phyloP scores from a whole-genome alignment of 192 early-diverging fungal species.

The Backusella sp. region DNA sequence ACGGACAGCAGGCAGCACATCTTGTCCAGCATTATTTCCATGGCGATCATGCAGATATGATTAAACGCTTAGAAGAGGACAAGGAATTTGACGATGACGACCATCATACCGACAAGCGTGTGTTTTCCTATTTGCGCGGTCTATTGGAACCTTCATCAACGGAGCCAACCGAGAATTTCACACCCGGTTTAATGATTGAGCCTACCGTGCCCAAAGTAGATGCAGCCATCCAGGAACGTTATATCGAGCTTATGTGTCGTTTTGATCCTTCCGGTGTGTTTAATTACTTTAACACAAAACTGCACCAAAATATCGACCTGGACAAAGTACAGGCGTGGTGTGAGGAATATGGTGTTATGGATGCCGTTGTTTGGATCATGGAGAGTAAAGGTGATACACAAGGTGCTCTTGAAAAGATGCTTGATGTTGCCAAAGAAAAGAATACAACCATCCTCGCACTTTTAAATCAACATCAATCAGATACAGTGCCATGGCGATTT shows the following conservation, averaged over 20 bases:
- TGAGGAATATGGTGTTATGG: slow-evolving; percentile 50
- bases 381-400: slow-evolving; percentile 52
- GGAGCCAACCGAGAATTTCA: background rate
- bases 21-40: slow-evolving; percentile 50
- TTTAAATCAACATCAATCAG: slow-evolving; percentile 16
- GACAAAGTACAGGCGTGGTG: slow-evolving; percentile 46
- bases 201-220: slow-evolving; percentile 8
- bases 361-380: slow-evolving; percentile 62
- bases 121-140: slow-evolving; percentile 58
- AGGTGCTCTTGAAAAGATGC: slow-evolving; percentile 52
- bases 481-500: slow-evolving; percentile 40
- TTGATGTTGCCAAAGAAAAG: slow-evolving; percentile 53
- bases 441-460: slow-evolving; percentile 39
- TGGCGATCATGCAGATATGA: slow-evolving; percentile 50
- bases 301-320: slow-evolving; percentile 16
- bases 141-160: slow-evolving; percentile 43
- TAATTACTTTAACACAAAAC: slow-evolving; percentile 53
- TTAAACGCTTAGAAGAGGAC: slow-evolving; percentile 41
- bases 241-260: slow-evolving; percentile 54
- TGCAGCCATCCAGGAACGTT: slow-evolving; percentile 49
- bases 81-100: slow-evolving; percentile 36
- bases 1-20: slow-evolving; percentile 55
- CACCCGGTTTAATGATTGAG: background rate
- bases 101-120: slow-evolving; percentile 34
- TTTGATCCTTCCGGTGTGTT: slow-evolving; percentile 63